These are phyloP conservation scores for Nepenthes gracilis DNA, from an alignment of 148 eudicot genomes.

Conservation along the genomic window DNA sequence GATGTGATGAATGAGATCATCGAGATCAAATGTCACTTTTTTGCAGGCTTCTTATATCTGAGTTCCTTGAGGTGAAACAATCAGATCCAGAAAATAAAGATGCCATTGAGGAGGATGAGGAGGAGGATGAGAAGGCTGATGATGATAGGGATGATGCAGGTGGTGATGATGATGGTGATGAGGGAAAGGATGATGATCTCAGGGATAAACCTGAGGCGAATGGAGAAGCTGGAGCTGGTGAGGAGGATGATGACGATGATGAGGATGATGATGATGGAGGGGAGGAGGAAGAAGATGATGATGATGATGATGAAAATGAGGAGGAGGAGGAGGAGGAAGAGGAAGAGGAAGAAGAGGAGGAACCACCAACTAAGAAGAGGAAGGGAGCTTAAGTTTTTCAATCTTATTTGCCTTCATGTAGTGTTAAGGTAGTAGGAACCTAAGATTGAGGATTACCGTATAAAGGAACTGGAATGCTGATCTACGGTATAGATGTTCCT, in stretches of 20 bases:
- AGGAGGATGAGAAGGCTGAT: slow-evolving; percentile 2
- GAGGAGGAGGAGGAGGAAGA: background rate
- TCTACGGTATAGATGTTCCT: background rate
- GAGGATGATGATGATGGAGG: background rate
- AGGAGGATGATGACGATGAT: slow-evolving; percentile 2
- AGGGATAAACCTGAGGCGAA: background rate
- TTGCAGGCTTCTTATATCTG: slow-evolving; percentile 3
- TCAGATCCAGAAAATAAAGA: slow-evolving; percentile 3
- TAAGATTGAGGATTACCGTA: background rate
- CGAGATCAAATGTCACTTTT: background rate
- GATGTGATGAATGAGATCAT: too few species aligned
- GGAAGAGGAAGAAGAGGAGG: background rate
- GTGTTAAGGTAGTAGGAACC: background rate
- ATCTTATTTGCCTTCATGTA: background rate
- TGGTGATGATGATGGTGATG: background rate
- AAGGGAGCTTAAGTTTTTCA: background rate
- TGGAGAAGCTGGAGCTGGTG: slow-evolving; percentile 3
- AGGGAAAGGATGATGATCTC: background rate
- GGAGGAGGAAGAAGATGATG: background rate
- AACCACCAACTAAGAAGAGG: slow-evolving; percentile 9
- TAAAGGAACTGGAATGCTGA: background rate
- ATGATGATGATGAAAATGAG: background rate
- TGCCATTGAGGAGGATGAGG: slow-evolving; percentile 4
- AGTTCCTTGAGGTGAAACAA: slow-evolving; percentile 1
- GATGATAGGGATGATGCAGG: slow-evolving; percentile 1